Base-by-base conservation (phyloP, 2,329 filamentous ascomycete genomes). In the Lojkania enalia region DNA sequence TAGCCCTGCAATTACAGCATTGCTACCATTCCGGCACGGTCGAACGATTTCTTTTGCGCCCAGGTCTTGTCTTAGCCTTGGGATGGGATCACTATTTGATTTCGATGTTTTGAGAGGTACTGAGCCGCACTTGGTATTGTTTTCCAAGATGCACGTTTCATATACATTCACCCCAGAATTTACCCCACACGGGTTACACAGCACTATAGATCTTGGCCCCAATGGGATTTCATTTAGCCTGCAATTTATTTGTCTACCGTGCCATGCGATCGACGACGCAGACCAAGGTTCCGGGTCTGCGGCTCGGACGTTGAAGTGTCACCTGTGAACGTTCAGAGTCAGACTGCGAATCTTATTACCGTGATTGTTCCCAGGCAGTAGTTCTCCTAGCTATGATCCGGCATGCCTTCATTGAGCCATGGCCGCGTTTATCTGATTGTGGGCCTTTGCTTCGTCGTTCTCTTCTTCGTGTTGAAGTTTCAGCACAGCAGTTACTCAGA, bases 381-480 rank as follows among this genome's bases (percentile, higher is more conserved):
- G 23, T 27, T 12, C 30, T 9, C 9, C 11, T 33, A 33, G 30
- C 30, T 7, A 9, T 9, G 16, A 39, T 16, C 30, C 48, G 46
- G 20, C 21, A 58, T 58, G 57, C 54, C 44, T 25, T 51, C 46
- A 32, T 44, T 29, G 25, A 53, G 42, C 20, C 48, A 49, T 49
- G 48, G 46, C 19, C 54, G 52, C 25, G 13, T 51, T 6, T 54
- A 23, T 12, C 40, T 53, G 21, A 41, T 39, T 5, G 35, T 45
- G 3, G 39, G 36, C 20, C 20, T 51, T 12, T 53, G 48, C 31
- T 20, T 51, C 7, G 29, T 46, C 5, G n/a, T 44, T 12, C 14
- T 56, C 9, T 32, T 54, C 5, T n/a, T 54, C 2, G 14, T 61
- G 18, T 16, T 55, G 23, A 47, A 36, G 18, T 21, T 44, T 27